Percentiles rank a stretch among this genome's conserved stretches.
These are phyloP conservation scores for Prunus mume DNA, from an alignment of 306 rosid genomes.

Conservation along the genomic window DNA sequence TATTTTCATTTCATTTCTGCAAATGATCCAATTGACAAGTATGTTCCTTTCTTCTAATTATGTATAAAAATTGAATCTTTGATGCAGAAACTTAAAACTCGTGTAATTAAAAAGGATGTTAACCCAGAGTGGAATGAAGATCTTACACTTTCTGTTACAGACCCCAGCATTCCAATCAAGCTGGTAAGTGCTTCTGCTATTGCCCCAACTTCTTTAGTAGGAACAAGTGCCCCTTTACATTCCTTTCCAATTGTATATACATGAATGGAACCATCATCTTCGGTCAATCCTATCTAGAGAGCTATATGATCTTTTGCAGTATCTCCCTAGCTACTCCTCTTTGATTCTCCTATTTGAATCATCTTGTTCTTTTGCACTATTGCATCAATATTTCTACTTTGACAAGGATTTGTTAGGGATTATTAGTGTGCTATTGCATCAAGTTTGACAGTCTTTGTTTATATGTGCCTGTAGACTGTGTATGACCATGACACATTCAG, in stretches of 20 bases:
- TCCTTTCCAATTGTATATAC: no score
- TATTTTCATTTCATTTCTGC: neutral
- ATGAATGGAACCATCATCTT: no score
- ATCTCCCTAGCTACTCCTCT: no score
- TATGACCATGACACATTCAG: slow-evolving; percentile 85
- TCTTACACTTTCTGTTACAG: slow-evolving; percentile 73
- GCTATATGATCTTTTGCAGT: no score
- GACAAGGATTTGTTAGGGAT: no score
- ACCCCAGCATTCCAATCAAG: slow-evolving; percentile 39
- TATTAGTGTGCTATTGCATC: no score
- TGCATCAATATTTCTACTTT: no score
- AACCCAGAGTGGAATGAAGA: slow-evolving; percentile 97
- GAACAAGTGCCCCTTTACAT: neutral
- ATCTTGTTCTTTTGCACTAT: no score
- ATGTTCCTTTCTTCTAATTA: neutral
- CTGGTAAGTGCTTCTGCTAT: slow-evolving; percentile 42
- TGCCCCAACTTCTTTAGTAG: neutral
- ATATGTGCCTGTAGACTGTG: slow-evolving; percentile 54
- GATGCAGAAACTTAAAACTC: slow-evolving; percentile 80
- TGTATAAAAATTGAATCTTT: neutral
- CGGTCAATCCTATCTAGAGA: no score
- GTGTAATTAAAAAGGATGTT: slow-evolving; percentile 71
- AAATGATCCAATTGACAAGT: neutral
- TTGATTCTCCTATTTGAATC: neutral
- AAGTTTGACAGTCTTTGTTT: slow-evolving; percentile 3